Conservation (phyloP, 257 asterid genomes). For the Linaria vulgaris region DNA sequence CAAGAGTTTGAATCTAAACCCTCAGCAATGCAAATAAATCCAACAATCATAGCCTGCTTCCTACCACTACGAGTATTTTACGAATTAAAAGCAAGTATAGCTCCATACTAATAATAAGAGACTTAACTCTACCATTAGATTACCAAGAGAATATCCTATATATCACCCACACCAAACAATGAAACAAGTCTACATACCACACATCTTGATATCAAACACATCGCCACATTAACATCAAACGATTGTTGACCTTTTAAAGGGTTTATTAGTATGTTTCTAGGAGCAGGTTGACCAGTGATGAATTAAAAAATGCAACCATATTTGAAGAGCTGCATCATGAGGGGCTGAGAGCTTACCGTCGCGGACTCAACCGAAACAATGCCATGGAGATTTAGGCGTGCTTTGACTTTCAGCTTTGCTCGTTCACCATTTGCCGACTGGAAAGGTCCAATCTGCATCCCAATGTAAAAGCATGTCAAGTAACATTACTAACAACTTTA, state of each 20-base stretch:
- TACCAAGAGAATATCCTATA: neutral
- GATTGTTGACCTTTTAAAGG: too few relatives aligned
- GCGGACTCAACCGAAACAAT: constrained; percentile 79
- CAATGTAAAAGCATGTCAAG: constrained; percentile 11
- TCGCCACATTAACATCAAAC: too few relatives aligned
- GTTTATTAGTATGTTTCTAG: too few relatives aligned
- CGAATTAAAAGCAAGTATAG: neutral
- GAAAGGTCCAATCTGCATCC: constrained; percentile 78
- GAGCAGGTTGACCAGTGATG: too few relatives aligned
- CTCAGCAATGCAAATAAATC: too few relatives aligned
- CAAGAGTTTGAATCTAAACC: too few relatives aligned
- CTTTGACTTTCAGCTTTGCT: constrained; percentile 77
- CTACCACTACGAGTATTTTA: neutral
- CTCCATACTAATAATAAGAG: too few relatives aligned
- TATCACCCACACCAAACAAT: too few relatives aligned
- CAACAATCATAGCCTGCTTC: too few relatives aligned
- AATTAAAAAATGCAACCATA: neutral
- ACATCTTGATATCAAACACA: too few relatives aligned
- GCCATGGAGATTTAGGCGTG: constrained; percentile 81
- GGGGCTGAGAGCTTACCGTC: constrained; percentile 63
- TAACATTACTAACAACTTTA: neutral
- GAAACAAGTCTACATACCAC: too few relatives aligned
- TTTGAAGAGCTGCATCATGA: neutral
- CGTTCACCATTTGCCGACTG: constrained; percentile 58
- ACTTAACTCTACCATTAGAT: too few relatives aligned